Conservation (phyloP, 148 eudicot genomes). For the Camellia lanceoleosa region DNA sequence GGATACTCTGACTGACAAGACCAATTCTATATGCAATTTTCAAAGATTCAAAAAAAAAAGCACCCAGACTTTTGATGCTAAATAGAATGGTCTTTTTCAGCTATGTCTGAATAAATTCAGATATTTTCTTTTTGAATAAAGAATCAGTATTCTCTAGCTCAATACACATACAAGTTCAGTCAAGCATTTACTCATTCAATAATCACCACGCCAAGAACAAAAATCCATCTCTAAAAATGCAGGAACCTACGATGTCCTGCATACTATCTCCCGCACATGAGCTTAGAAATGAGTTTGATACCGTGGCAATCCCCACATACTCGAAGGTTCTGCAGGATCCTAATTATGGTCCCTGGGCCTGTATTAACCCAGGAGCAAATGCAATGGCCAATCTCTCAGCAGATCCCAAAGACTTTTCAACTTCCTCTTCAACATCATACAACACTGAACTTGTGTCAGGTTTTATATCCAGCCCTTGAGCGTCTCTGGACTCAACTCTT, state of each 20-base stretch:
- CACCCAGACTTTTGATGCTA: background rate
- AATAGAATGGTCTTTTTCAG: background rate
- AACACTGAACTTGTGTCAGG: conserved; percentile 24
- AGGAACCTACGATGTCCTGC: conserved; percentile 15
- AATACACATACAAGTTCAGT: background rate
- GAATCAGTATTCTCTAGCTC: background rate
- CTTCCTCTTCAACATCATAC: conserved; percentile 17
- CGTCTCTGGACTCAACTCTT: conserved; percentile 16
- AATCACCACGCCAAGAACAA: conserved; percentile 21
- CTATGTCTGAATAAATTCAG: background rate
- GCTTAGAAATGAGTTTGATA: conserved; percentile 16
- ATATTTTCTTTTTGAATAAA: background rate
- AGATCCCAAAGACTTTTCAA: conserved; percentile 23
- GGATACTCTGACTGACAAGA: conserved; percentile 24
- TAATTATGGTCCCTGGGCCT: conserved; percentile 5
- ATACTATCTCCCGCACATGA: conserved; percentile 14
- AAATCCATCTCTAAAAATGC: conserved; percentile 11
- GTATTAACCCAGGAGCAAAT: conserved; percentile 14
- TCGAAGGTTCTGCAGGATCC: conserved; percentile 21
- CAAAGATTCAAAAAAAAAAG: background rate
- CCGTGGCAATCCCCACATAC: conserved; percentile 14
- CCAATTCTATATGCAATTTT: conserved; percentile 14
- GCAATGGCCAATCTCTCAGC: conserved; percentile 17
- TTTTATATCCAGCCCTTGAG: conserved; percentile 18
- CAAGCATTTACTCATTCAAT: conserved; percentile 9